Evolutionary conservation across 441 rosid genomes (phyloP).

Genomic region (Aquilaria agallochum): DNA sequence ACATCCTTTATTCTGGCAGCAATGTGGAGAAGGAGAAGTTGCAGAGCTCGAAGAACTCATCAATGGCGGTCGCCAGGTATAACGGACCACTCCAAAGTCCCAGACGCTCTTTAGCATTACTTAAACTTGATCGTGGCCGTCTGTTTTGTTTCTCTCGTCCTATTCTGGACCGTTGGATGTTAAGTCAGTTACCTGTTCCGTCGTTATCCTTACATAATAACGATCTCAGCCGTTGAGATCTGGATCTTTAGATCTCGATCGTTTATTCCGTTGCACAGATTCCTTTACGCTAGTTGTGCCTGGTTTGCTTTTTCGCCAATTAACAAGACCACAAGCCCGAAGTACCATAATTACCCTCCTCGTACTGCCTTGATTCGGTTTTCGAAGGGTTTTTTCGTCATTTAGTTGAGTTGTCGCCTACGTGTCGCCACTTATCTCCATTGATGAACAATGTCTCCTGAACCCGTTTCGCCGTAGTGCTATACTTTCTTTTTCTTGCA

Average conservation of each 20-base stretch:
- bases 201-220: constrained; percentile 10
- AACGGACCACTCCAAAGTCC: neutral
- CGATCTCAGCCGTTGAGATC: constrained; percentile 52
- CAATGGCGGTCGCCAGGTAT: constrained; percentile 13
- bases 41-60: constrained; percentile 12
- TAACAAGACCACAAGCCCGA: neutral
- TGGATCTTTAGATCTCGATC: constrained; percentile 62
- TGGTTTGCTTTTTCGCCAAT: neutral
- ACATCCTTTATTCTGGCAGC: constrained; percentile 1
- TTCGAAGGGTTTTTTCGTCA: constrained; percentile 7
- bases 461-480: neutral
- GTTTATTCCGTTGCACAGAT: constrained; percentile 43
- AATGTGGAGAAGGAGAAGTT: constrained; percentile 7
- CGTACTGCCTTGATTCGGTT: neutral
- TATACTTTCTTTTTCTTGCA: neutral
- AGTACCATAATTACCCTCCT: no score
- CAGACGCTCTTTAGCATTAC: neutral
- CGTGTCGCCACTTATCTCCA: neutral
- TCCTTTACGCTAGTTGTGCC: neutral
- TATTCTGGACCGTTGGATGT: constrained; percentile 24
- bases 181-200: neutral
- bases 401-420: neutral
- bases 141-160: neutral
- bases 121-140: constrained; percentile 37
- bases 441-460: neutral